Percentiles rank a stretch among this genome's conserved stretches.
Evolutionary conservation across 257 asterid genomes (phyloP).

Genomic region (Avicennia marina): DNA sequence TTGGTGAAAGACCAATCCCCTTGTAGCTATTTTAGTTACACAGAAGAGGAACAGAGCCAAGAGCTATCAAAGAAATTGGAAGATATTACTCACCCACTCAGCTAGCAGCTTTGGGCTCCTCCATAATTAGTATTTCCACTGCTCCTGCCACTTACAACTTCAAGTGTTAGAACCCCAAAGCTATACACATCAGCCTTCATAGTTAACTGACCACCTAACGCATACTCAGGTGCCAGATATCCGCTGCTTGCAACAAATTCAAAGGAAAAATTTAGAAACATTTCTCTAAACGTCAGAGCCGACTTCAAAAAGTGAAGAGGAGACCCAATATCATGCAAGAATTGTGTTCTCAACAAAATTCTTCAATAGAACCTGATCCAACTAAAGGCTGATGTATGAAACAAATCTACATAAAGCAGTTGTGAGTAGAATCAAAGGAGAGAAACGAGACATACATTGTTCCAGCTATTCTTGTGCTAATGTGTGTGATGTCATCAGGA

Average conservation of each 20-base stretch:
- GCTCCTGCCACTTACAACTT: conserved; percentile 72
- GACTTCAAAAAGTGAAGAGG: background rate
- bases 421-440: conserved; percentile 14
- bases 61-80: conserved; percentile 16
- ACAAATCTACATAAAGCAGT: conserved; percentile 7
- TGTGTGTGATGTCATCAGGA: conserved; percentile 87
- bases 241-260: conserved; percentile 57
- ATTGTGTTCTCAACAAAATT: background rate
- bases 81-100: conserved; percentile 65
- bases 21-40: background rate
- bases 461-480: conserved; percentile 91
- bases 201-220: conserved; percentile 81
- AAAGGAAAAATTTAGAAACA: conserved; percentile 15
- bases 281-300: background rate
- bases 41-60: background rate
- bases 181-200: conserved; percentile 85
- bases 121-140: conserved; percentile 51
- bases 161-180: conserved; percentile 79
- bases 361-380: conserved; percentile 3
- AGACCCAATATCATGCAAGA: background rate
- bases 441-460: conserved; percentile 75
- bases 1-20: background rate
- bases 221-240: conserved; percentile 95
- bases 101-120: conserved; percentile 56
- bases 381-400: conserved; percentile 6